Base-by-base conservation (phyloP, 164 flowering plant genomes). In the Brasenia schreberi region DNA sequence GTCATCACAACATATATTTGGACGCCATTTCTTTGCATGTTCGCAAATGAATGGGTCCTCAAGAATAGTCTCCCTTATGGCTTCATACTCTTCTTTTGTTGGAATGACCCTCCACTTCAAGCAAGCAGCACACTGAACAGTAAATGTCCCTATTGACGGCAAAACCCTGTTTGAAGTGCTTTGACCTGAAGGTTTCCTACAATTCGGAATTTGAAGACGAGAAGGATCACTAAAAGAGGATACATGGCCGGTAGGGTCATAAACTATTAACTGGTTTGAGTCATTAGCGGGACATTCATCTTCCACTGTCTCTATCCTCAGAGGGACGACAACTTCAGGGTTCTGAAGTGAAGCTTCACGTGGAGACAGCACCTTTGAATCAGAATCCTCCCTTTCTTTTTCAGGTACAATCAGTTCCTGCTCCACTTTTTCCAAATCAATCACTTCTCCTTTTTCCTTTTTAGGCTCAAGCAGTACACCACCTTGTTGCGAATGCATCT, bases 81-180 rank as follows among this genome's bases (percentile, higher is more conserved):
- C 95, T 73, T 94, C 98, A 67, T 94, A 94, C 73, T 87, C 87
- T 63, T 87, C 90, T 68, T 87, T 89, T 5, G 91, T 80, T 19
- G 98, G 97, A 43, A 94, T 87, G 7, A 91, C 78, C 73, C 98
- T 83, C 98, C 98, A 94, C 67, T 94, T 85, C 43, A 81, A 85
- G 71, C 99, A 94, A 18, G 43, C 69, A 6, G 90, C 95, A 76
- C 97, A 94, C 67, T 89, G 95, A 19, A 91, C 95, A 43, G 99
- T 85, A 67, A 87, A 94, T 58, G 88, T 83, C 68, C 90, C 89
- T 2, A 93, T 82, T 62, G 86, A 78, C 19, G 92, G 94, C 76
- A 82, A 80, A 66, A 78, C 70, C 68, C 81, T 83, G 6, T 84
- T 67, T 58, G 77, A 69, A 53, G 70, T 52, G 10, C 63, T 7